A percentile compares a stretch with the other conserved stretches of the same genome.
Conservation (phyloP, 805 yeast genomes). For the Scheffersomyces stipitis region DNA sequence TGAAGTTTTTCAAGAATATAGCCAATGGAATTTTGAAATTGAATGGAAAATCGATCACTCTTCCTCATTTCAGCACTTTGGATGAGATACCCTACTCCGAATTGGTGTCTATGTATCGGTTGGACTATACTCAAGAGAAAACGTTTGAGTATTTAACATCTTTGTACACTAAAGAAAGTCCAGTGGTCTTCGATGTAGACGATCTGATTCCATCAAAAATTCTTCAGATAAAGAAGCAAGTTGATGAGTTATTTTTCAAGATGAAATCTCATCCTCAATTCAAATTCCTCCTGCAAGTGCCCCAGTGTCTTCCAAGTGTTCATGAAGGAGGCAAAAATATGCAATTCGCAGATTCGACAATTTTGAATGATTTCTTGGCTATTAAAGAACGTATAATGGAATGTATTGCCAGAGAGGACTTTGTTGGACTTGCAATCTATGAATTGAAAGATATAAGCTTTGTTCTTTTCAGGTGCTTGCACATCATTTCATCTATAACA, state of each 20-base stretch:
- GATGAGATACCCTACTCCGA: background rate
- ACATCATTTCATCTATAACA: slow-evolving; percentile 19
- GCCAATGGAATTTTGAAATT: no score
- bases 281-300: no score
- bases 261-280: no score
- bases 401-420: slow-evolving; percentile 4
- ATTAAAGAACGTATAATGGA: slow-evolving; percentile 14
- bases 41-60: no score
- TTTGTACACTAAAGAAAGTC: background rate
- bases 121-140: background rate
- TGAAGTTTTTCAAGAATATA: no score
- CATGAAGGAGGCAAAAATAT: slow-evolving; percentile 5
- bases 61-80: background rate
- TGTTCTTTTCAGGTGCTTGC: slow-evolving; percentile 15
- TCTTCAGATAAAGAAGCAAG: no score
- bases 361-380: slow-evolving; percentile 15
- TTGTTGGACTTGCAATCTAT: slow-evolving; percentile 9
- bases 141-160: background rate
- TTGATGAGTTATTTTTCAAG: no score
- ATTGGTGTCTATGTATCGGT: background rate
- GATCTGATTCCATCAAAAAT: no score
- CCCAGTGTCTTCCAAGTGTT: no score
- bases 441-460: slow-evolving; percentile 15
- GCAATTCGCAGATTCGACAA: slow-evolving; percentile 3
- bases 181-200: no score